Conservation (phyloP, 371 early-diverging fungal genomes). For the Mucor saturninus region DNA sequence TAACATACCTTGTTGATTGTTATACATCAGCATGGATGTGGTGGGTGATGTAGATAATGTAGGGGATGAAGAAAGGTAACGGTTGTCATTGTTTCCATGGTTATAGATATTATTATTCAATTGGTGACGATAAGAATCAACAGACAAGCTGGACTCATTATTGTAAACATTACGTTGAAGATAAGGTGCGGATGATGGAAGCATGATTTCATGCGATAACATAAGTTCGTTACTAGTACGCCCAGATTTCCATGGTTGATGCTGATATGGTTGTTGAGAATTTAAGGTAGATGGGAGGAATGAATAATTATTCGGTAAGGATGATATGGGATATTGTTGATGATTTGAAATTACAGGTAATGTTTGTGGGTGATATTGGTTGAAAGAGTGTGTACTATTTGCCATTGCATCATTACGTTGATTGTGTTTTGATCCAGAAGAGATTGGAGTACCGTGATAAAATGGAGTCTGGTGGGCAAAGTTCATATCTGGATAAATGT, state of each 20-base stretch:
- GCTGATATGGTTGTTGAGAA: not conserved
- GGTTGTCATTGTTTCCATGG: not conserved
- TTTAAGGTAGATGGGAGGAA: not conserved
- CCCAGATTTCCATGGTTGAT: not conserved
- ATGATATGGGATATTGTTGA: not conserved
- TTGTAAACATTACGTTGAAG: not conserved
- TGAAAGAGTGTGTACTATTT: not conserved
- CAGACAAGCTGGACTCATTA: slow-evolving; percentile 2
- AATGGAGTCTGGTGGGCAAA: not conserved
- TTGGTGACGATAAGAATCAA: not conserved
- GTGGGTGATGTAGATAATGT: not conserved
- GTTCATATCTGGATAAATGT: slow-evolving; percentile 14
- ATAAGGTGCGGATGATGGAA: not conserved
- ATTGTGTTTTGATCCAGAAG: not conserved
- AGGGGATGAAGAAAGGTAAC: not conserved
- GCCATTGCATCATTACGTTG: not conserved
- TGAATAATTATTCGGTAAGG: not conserved
- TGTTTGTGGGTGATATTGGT: not conserved
- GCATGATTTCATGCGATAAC: not conserved
- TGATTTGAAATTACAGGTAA: slow-evolving; percentile 5
- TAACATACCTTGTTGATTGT: not conserved
- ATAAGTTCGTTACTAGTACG: slow-evolving; percentile 6
- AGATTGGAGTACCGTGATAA: not conserved
- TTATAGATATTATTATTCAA: not conserved
- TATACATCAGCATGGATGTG: not conserved